Base-by-base conservation (phyloP, 495 filamentous ascomycete genomes). In the Penicillium goetzii region DNA sequence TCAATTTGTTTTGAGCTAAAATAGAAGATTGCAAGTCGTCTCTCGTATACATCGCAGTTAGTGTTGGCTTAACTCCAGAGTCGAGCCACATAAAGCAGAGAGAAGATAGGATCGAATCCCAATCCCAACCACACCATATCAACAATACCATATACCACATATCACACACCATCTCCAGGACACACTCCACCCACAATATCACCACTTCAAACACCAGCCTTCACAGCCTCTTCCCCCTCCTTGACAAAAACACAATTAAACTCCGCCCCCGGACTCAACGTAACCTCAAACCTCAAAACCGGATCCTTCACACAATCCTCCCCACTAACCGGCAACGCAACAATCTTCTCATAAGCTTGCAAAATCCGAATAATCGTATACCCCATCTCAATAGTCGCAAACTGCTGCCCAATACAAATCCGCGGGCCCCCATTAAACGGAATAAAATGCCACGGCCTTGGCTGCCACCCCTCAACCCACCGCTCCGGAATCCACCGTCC, bases 381-480 rank as follows among this genome's bases (percentile, higher is more conserved):
- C 17, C 79, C 77, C 61, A 87, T 84, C 71, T 90, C 85, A 28
- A 83, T 82, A 28, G 84, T 77, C 17, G 87, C 88, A 71, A 88
- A 86, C 63, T 88, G 84, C 73, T 86, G 85, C 0, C 85, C 86
- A 30, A 89, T 79, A 68, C 86, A 88, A 49, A 86, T 87, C 3
- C 84, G 70, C 10, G 86, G 86, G 0, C 86, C 86, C 0, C 86
- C 85, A 61, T 85, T 86, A 56, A 89, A 89, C 5, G 86, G 86
- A 43, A 87, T 78, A 62, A 81, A 89, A 11, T 89, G 86, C 89
- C 89, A 91, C 5, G 82, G 75, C 64, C 78, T 82, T 1, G 86
- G 86, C 60, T 79, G 77, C 92, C 90, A 94, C 67, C 80, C 83
- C 1, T 75, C 76, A 23, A 84, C 78, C 93, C 94, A 97, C 11